Percentiles rank a stretch among this genome's conserved stretches.
Conservation (phyloP, 768 basidiomycete genomes). For the Lentinula lateritia region DNA sequence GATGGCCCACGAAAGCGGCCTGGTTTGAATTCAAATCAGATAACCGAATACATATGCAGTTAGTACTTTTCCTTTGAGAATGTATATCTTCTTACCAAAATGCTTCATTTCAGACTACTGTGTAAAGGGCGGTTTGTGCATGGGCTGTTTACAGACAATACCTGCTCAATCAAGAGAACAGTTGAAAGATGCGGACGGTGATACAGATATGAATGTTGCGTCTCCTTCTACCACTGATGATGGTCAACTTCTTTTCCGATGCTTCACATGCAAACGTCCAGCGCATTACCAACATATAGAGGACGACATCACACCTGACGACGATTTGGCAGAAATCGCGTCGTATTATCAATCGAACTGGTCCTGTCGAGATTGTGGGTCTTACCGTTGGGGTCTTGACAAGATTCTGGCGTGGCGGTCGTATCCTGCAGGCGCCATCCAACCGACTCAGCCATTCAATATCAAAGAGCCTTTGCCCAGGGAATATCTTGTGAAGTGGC, state of each 20-base stretch:
- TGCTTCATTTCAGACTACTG: slow-evolving; percentile 39
- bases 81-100: not conserved
- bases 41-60: slow-evolving; percentile 77
- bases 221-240: slow-evolving; percentile 14
- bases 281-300: slow-evolving; percentile 79
- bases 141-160: slow-evolving; percentile 61
- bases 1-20: slow-evolving; percentile 38
- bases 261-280: slow-evolving; percentile 75
- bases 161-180: slow-evolving; percentile 20
- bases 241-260: slow-evolving; percentile 66
- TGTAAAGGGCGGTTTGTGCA: slow-evolving; percentile 72
- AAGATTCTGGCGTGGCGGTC: slow-evolving; percentile 92
- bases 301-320: slow-evolving; percentile 23
- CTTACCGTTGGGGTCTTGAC: slow-evolving; percentile 65
- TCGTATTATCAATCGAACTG: slow-evolving; percentile 58
- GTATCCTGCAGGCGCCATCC: slow-evolving; percentile 59
- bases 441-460: slow-evolving; percentile 42
- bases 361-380: slow-evolving; percentile 76
- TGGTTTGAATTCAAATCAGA: slow-evolving; percentile 46
- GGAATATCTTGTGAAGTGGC: slow-evolving; percentile 94
- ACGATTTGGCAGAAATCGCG: slow-evolving; percentile 41
- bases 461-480: slow-evolving; percentile 66
- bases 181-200: slow-evolving; percentile 19
- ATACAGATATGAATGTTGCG: slow-evolving; percentile 22
- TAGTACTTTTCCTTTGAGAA: slow-evolving; percentile 8